Conservation (phyloP, 345 rosid species). For the Mercurialis annua region DNA sequence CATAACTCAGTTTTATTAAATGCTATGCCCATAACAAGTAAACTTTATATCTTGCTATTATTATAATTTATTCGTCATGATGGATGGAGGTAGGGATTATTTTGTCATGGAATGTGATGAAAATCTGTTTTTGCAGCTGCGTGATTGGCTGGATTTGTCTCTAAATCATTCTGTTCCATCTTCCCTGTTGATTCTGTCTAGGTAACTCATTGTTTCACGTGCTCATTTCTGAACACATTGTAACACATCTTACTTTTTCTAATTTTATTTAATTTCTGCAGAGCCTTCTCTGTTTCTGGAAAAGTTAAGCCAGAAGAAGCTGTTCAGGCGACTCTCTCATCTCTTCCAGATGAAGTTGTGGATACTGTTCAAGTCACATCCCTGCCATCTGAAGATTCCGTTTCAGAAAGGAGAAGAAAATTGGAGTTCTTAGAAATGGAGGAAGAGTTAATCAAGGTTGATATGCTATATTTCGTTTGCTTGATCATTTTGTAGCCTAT, state of each 20-base stretch:
- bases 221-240: conserved; percentile 13
- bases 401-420: conserved; percentile 92
- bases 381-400: conserved; percentile 83
- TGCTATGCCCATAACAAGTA: conserved; percentile 6
- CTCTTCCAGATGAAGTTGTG: conserved; percentile 95
- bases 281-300: conserved; percentile 87
- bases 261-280: conserved; percentile 26
- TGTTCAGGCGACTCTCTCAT: conserved; percentile 94
- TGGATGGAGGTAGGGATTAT: not conserved
- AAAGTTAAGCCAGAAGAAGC: conserved; percentile 96
- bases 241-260: not conserved
- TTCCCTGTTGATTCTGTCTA: conserved; percentile 85
- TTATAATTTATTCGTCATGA: not conserved
- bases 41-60: not conserved
- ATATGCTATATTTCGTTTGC: conserved; percentile 9
- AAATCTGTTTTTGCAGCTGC: conserved; percentile 50
- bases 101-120: conserved; percentile 14
- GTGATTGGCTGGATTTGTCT: conserved; percentile 94
- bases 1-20: not conserved
- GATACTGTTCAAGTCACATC: conserved; percentile 89
- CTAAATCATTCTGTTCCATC: conserved; percentile 89
- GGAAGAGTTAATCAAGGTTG: conserved; percentile 93
- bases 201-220: conserved; percentile 41
- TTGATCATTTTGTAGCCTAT: conserved; percentile 11
- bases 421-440: conserved; percentile 93